phyloP scores from a whole-genome alignment of 2,329 filamentous ascomycete genomes.

The Sphaerostilbella broomeana region DNA sequence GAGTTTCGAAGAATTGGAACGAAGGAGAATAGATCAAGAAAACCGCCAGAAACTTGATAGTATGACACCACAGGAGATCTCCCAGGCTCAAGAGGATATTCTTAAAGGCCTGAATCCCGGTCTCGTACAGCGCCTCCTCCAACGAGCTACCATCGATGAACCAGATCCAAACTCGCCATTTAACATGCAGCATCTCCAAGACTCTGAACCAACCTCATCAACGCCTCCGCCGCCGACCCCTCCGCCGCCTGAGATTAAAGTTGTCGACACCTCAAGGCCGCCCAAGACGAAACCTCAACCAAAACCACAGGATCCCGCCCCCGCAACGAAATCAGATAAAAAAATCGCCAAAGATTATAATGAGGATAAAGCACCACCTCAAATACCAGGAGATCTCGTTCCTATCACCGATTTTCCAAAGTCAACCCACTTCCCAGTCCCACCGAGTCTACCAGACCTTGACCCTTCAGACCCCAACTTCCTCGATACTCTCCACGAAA shows the following conservation, averaged over 20 bases:
- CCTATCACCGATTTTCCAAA: conserved; percentile 33
- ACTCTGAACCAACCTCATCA: not conserved
- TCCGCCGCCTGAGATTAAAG: conserved; percentile 27
- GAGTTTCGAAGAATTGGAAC: conserved; percentile 50
- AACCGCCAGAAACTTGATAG: conserved; percentile 65
- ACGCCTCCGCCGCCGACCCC: no score
- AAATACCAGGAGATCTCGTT: conserved; percentile 37
- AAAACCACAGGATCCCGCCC: not conserved
- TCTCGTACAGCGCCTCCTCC: conserved; percentile 69
- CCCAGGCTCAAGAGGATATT: conserved; percentile 73
- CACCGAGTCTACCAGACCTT: conserved; percentile 57
- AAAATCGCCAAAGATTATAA: conserved; percentile 30
- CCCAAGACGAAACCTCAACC: conserved; percentile 5
- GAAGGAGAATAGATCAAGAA: conserved; percentile 70
- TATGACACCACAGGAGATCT: conserved; percentile 80
- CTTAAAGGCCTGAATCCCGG: conserved; percentile 67
- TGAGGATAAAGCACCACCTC: conserved; percentile 36
- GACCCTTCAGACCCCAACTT: conserved; percentile 81
- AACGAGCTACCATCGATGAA: conserved; percentile 69
- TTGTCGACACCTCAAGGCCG: conserved; percentile 26
- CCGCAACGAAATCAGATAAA: conserved; percentile 16
- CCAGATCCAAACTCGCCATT: conserved; percentile 37
- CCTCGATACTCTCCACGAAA: conserved; percentile 74
- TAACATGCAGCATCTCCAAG: conserved; percentile 26
- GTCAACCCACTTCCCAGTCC: conserved; percentile 57